Evolutionary conservation across 2,329 filamentous ascomycete species (phyloP).

Genomic region (Arthrobotrys entomopaga): DNA sequence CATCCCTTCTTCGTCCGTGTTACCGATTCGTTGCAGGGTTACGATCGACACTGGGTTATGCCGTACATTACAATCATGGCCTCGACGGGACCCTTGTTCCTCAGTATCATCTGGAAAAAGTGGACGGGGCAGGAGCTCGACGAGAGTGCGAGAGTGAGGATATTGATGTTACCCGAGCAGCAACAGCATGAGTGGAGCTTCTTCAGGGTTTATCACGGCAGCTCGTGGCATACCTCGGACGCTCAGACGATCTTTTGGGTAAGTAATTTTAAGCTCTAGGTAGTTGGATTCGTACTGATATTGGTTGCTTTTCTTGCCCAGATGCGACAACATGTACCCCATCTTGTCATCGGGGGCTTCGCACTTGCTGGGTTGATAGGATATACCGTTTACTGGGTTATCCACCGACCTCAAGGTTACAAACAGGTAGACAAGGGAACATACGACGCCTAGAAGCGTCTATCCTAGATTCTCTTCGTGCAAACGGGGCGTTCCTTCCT

Average conservation of each 20-base stretch:
- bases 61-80: conserved; percentile 84
- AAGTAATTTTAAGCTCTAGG: conserved; percentile 58
- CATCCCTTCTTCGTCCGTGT: conserved; percentile 79
- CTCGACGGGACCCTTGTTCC: conserved; percentile 78
- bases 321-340: conserved; percentile 52
- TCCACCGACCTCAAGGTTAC: conserved; percentile 42
- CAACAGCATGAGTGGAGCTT: conserved; percentile 75
- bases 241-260: conserved; percentile 66
- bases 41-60: conserved; percentile 75
- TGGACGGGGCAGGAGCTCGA: conserved; percentile 69
- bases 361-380: conserved; percentile 33
- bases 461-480: not conserved
- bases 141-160: conserved; percentile 69
- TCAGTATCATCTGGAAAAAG: conserved; percentile 79
- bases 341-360: conserved; percentile 36
- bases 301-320: not conserved
- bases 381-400: conserved; percentile 49
- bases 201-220: conserved; percentile 70
- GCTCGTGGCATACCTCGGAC: conserved; percentile 66
- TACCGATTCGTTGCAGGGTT: conserved; percentile 74
- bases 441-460: conserved; percentile 37
- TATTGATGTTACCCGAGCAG: conserved; percentile 75
- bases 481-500: too few relatives aligned
- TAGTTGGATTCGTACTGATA: not conserved
- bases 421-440: conserved; percentile 42